These are phyloP conservation scores for Whalleya microplaca DNA, from an alignment of 2,329 filamentous ascomycete genomes.

Conservation along the genomic window DNA sequence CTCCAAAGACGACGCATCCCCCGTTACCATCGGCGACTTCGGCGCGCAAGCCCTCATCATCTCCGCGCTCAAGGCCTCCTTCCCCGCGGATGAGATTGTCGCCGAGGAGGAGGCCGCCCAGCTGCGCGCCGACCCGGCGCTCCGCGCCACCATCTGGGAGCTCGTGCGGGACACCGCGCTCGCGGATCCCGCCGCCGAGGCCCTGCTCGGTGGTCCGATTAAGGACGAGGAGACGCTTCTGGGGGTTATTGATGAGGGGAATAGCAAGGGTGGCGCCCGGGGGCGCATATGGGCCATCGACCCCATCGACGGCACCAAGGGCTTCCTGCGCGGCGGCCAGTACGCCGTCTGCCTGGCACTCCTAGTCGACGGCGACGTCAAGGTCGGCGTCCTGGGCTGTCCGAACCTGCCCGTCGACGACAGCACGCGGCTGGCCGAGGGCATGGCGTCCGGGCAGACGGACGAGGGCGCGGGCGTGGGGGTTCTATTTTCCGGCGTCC, in stretches of 20 bases:
- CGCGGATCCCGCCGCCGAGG: constrained; percentile 65
- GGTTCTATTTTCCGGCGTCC: constrained; percentile 83
- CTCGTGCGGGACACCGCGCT: constrained; percentile 76
- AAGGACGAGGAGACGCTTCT: constrained; percentile 68
- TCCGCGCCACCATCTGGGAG: constrained; percentile 81
- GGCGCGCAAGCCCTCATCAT: constrained; percentile 97
- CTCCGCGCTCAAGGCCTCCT: constrained; percentile 82
- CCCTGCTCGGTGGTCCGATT: constrained; percentile 71
- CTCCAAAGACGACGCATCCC: constrained; percentile 92
- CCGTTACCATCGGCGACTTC: constrained; percentile 97
- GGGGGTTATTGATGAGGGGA: constrained; percentile 68
- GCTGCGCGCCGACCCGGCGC: constrained; percentile 70
- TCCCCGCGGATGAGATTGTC: constrained; percentile 88
- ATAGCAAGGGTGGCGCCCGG: constrained; percentile 69
- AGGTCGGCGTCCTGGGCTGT: constrained; percentile 92
- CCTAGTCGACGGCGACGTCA: constrained; percentile 90
- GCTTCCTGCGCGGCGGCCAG: constrained; percentile 93
- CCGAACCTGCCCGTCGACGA: constrained; percentile 94
- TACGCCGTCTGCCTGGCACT: constrained; percentile 94
- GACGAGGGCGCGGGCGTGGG: constrained; percentile 83
- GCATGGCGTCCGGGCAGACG: constrained; percentile 74
- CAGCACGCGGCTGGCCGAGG: constrained; percentile 67
- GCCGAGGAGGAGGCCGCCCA: constrained; percentile 91
- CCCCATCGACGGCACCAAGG: constrained; percentile 97
- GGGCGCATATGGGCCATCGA: constrained; percentile 96